Percentiles rank a stretch among this genome's conserved stretches.
Conservation (phyloP, 768 basidiomycete species). For the Lyophyllum decastes region DNA sequence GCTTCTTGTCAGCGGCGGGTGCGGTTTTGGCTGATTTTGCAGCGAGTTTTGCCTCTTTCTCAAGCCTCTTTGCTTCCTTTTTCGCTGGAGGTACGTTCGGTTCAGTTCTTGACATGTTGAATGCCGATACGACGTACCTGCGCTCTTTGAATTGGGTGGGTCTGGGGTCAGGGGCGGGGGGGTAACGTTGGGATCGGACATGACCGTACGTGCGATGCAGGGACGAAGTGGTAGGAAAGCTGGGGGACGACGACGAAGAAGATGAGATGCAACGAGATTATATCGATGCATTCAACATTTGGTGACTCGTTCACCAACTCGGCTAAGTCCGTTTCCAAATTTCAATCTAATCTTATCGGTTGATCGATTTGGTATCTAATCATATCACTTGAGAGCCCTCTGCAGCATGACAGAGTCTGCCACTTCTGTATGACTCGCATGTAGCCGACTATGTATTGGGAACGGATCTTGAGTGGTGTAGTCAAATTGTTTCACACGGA, state of each 20-base stretch:
- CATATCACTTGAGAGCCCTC: neutral
- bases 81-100: constrained; percentile 49
- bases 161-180: constrained; percentile 2
- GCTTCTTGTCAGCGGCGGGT: constrained; percentile 62
- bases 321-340: constrained; percentile 18
- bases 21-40: constrained; percentile 62
- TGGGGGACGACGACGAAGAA: constrained; percentile 1
- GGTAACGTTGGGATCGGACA: constrained; percentile 24
- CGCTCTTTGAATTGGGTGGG: constrained; percentile 38
- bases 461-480: too few relatives aligned
- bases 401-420: too few relatives aligned
- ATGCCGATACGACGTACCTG: constrained; percentile 27
- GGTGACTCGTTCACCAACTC: constrained; percentile 15
- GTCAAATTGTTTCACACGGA: too few relatives aligned
- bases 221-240: constrained; percentile 4
- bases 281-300: constrained; percentile 18
- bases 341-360: constrained; percentile 22
- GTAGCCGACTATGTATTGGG: too few relatives aligned
- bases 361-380: neutral
- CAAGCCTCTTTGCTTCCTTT: constrained; percentile 81
- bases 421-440: too few relatives aligned
- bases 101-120: neutral
- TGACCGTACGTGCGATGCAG: constrained; percentile 3
- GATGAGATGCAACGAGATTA: constrained; percentile 12
- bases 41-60: constrained; percentile 78